Evolutionary conservation across 176 grass and related monocot species (phyloP).

Genomic region (Luzula sylvatica): DNA sequence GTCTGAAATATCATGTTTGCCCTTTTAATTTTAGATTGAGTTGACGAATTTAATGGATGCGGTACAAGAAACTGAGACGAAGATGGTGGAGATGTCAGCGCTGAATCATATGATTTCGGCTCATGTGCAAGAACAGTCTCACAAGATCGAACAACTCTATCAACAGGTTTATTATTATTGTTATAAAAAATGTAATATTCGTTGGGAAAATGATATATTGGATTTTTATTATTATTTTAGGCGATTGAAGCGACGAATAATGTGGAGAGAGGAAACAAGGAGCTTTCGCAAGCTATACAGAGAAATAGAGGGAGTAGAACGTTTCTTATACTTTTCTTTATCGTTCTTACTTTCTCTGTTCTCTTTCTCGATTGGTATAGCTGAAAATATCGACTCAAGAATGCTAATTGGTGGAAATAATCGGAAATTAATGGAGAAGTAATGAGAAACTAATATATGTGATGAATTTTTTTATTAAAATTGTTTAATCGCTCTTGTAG

Average conservation of each 20-base stretch:
- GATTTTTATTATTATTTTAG: constrained; percentile 24
- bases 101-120: constrained; percentile 95
- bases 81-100: constrained; percentile 96
- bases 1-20: no score
- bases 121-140: constrained; percentile 84
- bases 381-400: constrained; percentile 15
- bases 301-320: constrained; percentile 92
- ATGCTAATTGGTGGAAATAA: background rate
- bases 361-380: constrained; percentile 93
- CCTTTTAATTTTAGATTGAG: constrained; percentile 42
- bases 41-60: constrained; percentile 71
- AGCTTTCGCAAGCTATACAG: constrained; percentile 72
- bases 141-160: constrained; percentile 85
- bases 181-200: background rate
- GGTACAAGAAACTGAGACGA: constrained; percentile 90
- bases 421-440: no score
- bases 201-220: background rate
- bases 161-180: constrained; percentile 48
- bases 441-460: no score
- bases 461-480: no score
- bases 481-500: no score
- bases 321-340: constrained; percentile 94
- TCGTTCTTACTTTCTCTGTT: constrained; percentile 86
- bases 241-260: constrained; percentile 94
- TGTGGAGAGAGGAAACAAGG: constrained; percentile 80